A percentile compares a stretch with the other conserved stretches of the same genome.
These are phyloP conservation scores for Lentinus tigrinus DNA, from an alignment of 768 basidiomycete species.

Conservation along the genomic window DNA sequence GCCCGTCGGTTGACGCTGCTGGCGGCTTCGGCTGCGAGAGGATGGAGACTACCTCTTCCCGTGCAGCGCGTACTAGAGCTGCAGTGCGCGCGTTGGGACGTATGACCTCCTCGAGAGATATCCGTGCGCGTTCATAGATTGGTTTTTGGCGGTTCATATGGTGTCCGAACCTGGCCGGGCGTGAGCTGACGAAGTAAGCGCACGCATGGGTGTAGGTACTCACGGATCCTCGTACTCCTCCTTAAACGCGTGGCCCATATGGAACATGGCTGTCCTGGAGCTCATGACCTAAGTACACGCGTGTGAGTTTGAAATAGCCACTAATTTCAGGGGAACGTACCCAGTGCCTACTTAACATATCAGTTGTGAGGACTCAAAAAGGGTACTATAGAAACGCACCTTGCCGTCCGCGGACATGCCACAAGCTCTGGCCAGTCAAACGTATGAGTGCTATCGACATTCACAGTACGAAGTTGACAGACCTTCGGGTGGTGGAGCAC, in stretches of 20 bases:
- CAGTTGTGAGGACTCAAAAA: slow-evolving; percentile 7
- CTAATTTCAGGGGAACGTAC: slow-evolving; percentile 31
- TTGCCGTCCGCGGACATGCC: slow-evolving; percentile 68
- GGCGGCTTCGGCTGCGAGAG: background rate
- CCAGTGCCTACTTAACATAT: slow-evolving; percentile 52
- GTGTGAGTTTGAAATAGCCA: background rate
- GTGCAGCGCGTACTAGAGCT: slow-evolving; percentile 48
- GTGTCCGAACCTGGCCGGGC: slow-evolving; percentile 46
- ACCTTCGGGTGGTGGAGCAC: slow-evolving; percentile 64
- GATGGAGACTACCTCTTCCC: slow-evolving; percentile 40
- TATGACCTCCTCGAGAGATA: slow-evolving; percentile 53
- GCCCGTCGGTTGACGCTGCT: background rate
- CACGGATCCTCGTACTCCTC: slow-evolving; percentile 66
- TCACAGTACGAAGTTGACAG: slow-evolving; percentile 2
- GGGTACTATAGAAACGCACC: too few species aligned
- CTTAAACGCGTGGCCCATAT: slow-evolving; percentile 54
- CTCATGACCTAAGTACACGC: slow-evolving; percentile 50
- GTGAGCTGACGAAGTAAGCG: background rate
- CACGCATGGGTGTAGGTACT: slow-evolving; percentile 27
- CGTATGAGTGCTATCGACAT: background rate
- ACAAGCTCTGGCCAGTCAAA: slow-evolving; percentile 50
- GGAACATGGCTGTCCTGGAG: slow-evolving; percentile 63
- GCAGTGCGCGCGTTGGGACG: slow-evolving; percentile 47
- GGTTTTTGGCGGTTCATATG: slow-evolving; percentile 55
- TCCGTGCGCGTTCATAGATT: slow-evolving; percentile 45